These are phyloP conservation scores for Dryas drummondii DNA, from an alignment of 306 rosid species.

Conservation along the genomic window DNA sequence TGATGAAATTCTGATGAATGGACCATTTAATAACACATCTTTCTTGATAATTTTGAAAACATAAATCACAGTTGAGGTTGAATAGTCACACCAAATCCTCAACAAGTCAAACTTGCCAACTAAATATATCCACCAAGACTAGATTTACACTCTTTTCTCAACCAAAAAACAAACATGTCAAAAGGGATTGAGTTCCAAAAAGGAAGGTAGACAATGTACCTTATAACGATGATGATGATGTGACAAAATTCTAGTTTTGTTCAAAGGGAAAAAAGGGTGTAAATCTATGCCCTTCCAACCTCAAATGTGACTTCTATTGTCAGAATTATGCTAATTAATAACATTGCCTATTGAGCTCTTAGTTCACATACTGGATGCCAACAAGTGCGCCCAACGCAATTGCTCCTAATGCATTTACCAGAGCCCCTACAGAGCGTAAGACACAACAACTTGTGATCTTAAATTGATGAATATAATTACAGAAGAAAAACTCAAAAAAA, in stretches of 20 bases:
- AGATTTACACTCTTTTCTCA: not conserved
- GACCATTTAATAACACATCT: not conserved
- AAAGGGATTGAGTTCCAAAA: not conserved
- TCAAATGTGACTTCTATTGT: slow-evolving; percentile 27
- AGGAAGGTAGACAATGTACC: not conserved
- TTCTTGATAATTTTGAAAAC: not conserved
- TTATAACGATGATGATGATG: not conserved
- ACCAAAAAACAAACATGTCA: not conserved
- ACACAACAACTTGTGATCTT: slow-evolving; percentile 3
- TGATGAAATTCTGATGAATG: not conserved
- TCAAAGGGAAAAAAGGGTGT: slow-evolving; percentile 7
- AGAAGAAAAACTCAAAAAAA: not conserved
- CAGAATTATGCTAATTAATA: slow-evolving; percentile 16
- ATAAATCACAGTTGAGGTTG: slow-evolving; percentile 17
- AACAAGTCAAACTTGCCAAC: not conserved
- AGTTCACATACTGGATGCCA: slow-evolving; percentile 69
- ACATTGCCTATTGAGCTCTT: slow-evolving; percentile 26
- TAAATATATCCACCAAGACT: slow-evolving; percentile 4
- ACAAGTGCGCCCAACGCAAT: slow-evolving; percentile 85
- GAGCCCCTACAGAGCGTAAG: slow-evolving; percentile 59
- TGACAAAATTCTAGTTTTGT: slow-evolving; percentile 5
- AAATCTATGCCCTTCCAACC: slow-evolving; percentile 28
- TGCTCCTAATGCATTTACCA: slow-evolving; percentile 72
- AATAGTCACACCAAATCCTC: slow-evolving; percentile 1
- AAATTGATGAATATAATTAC: not conserved